phyloP scores from a whole-genome alignment of 139 green algal species.

The Pseudopediastrum boryanum region DNA sequence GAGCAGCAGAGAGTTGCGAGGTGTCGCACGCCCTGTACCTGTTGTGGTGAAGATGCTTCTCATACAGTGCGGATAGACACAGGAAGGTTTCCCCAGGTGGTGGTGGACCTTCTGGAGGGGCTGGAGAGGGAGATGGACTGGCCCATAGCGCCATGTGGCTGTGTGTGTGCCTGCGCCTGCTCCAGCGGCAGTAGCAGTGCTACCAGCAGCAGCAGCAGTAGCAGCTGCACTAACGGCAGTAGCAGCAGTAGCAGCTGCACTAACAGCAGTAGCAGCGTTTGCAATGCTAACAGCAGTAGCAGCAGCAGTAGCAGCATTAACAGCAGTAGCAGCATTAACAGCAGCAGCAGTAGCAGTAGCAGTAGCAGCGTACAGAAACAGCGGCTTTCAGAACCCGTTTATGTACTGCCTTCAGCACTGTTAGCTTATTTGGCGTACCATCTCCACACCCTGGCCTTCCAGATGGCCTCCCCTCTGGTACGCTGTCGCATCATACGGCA shows the following conservation, averaged over 20 bases:
- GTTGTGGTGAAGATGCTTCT: too few species aligned
- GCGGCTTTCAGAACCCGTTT: background rate
- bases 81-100: background rate
- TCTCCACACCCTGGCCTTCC: background rate
- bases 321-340: conserved; percentile 2
- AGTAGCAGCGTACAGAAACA: background rate
- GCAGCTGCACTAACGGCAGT: background rate
- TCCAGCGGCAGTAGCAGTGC: background rate
- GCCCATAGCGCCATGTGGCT: background rate
- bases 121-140: background rate
- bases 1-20: too few species aligned
- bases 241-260: background rate
- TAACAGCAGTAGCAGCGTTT: background rate
- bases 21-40: too few species aligned
- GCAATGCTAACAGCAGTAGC: background rate
- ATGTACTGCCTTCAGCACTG: background rate
- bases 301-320: background rate
- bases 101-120: background rate
- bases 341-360: conserved; percentile 2
- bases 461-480: background rate
- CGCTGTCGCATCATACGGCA: background rate
- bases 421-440: background rate
- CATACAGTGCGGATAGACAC: background rate
- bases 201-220: background rate
- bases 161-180: background rate